Base-by-base conservation (phyloP, 2,329 filamentous ascomycete species). In the Ascochyta clinopodiicola region DNA sequence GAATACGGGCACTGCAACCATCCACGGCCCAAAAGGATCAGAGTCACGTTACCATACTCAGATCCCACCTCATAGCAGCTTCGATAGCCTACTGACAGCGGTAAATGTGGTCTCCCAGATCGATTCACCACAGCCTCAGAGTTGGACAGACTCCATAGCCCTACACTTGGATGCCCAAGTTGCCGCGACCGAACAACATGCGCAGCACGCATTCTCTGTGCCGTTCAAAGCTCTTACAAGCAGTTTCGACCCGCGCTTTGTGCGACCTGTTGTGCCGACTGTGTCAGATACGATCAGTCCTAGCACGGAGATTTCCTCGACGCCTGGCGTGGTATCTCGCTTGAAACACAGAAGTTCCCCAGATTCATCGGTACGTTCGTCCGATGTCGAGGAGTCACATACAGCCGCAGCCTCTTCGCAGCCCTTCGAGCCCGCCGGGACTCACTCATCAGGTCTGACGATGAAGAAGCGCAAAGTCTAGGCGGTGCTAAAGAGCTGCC, bases 81-180 rank as follows among this genome's bases (percentile, higher is more conserved):
- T 71, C 15, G 63, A 68, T 15, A 59, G 40, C 13, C 42, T 71
- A 4, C 51, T 71, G 46, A 64, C 61, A 35, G 70, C 66, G n/a
- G 65, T 65, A 48, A 68, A 67, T 25, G 42, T 61, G n/a, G 62
- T 62, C 1, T 60, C 66, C 19, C 57, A 61, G 8, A 63, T 71
- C 7, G 69, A 70, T 29, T 60, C 62, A 35, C 68, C 66, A n/a
- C 61, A 47, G 40, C 63, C 64, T 15, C 59, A 69, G 40, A 56
- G 54, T 15, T 64, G 61, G 15, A 66, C 63, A 34, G 62, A 67
- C 17, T 70, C 67, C 1, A 56, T 69, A 1, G 61, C 66, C 9
- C 57, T 57, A 43, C 53, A 65, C 25, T 53, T 70, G 13, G 62
- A 68, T 40, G 61, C 60, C 15, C 64, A 70, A 47, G 61, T 57